Base-by-base conservation (phyloP, 140 eudicot genomes). In the Flaveria floridana region DNA sequence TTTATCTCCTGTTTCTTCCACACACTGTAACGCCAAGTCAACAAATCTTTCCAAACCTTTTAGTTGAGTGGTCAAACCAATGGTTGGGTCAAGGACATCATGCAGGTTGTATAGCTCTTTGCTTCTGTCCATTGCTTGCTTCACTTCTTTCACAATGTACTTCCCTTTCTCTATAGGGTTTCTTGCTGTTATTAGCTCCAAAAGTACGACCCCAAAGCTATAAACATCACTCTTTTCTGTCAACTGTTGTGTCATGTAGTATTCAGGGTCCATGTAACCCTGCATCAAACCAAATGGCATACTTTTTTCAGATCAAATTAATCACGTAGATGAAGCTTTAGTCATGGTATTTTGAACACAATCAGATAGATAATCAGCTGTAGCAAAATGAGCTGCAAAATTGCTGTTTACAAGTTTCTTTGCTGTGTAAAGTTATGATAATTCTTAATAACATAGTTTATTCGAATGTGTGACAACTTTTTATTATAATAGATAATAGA, bases 241-340 rank as follows among this genome's bases (percentile, higher is more conserved):
- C 50, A 88, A 63, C 42, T 81, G 87, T 44, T 85, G 82, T 11
- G 90, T 88, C 94, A 85, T 85, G 82, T 88, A 88, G 20, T 88
- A 88, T 73, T 86, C 89, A 0, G 95, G 95, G 78, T 88, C 95
- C 87, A 88, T 69, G 76, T 88, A 86, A 0, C 95, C 95, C 95
- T 88, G 76, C 79, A 75, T 62, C 39, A 26, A 41, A 56, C 41
- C 67, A 51, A 15, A 48, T 59, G 53, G 13, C 62, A 21, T 53
- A 34, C 42, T 50, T 50, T 74, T 75, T 67, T 67, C 23, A 53
- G 15, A 42, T 68, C 46, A 15, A 39, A 8, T 44, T 44, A 1
- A 7, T 44, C 14, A 44, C 14, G 0, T 44, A 44, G 2, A 9
- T 10, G 3, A 44, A 44, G 50, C 50, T 44, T 44, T 9, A 44